Conservation (phyloP, 2,329 filamentous ascomycete genomes). For the Aurifilum marmelostoma region DNA sequence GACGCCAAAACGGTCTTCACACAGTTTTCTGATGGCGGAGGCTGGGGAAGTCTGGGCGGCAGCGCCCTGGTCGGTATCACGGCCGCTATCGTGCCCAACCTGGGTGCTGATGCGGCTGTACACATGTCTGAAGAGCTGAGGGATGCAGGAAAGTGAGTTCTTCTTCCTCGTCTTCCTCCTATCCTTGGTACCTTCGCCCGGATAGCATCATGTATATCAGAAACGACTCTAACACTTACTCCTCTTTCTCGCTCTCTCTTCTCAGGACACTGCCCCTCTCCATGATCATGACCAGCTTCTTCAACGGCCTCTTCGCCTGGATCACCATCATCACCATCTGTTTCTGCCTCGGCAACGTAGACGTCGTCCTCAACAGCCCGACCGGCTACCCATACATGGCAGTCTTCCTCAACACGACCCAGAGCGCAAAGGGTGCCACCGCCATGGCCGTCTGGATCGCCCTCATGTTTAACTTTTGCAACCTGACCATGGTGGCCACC, state of each 20-base stretch:
- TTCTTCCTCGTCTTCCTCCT: background rate
- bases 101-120: slow-evolving; percentile 39
- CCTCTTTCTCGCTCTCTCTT: background rate
- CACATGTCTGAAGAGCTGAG: slow-evolving; percentile 42
- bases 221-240: background rate
- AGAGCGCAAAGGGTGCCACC: slow-evolving; percentile 31
- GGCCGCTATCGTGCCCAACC: slow-evolving; percentile 41
- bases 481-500: slow-evolving; percentile 36
- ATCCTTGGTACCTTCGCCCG: no score
- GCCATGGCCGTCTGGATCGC: slow-evolving; percentile 36
- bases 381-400: slow-evolving; percentile 38
- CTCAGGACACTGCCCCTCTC: slow-evolving; percentile 36
- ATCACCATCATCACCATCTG: slow-evolving; percentile 35
- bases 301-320: slow-evolving; percentile 41
- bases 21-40: slow-evolving; percentile 38
- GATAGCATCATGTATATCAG: background rate
- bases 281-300: slow-evolving; percentile 38
- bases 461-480: slow-evolving; percentile 34
- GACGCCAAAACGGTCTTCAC: slow-evolving; percentile 36
- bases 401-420: slow-evolving; percentile 36
- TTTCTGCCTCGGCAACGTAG: slow-evolving; percentile 26
- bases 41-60: slow-evolving; percentile 39
- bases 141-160: slow-evolving; percentile 23
- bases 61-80: slow-evolving; percentile 45
- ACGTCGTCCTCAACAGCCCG: slow-evolving; percentile 16